Conservation (phyloP, 2,329 filamentous ascomycete genomes). For the Balansia obtecta region DNA sequence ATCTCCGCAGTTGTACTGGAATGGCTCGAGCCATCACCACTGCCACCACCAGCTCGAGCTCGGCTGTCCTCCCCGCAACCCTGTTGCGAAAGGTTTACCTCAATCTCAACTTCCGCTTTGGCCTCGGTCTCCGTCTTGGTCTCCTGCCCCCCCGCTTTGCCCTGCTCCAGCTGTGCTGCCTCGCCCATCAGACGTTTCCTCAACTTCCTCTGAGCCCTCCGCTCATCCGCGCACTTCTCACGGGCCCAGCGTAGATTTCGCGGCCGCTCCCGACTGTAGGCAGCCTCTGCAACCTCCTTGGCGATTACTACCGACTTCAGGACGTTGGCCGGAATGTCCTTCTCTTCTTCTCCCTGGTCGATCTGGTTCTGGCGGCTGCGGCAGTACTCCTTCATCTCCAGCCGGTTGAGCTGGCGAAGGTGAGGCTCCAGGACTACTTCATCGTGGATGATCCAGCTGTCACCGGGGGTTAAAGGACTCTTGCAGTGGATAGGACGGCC, state of each 20-base stretch:
- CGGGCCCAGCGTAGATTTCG: constrained; percentile 1
- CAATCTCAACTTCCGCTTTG: neutral
- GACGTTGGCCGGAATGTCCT: neutral
- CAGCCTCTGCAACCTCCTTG: neutral
- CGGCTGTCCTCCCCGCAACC: neutral
- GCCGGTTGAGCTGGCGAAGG: neutral
- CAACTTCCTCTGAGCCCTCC: neutral
- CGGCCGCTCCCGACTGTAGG: neutral
- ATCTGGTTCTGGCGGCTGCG: neutral
- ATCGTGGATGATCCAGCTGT: constrained; percentile 3
- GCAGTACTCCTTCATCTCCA: constrained; percentile 3
- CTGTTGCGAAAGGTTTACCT: neutral
- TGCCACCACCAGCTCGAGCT: neutral
- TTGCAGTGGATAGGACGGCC: neutral
- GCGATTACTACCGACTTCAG: neutral
- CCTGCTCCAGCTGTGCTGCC: neutral
- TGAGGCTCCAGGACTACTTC: constrained; percentile 2
- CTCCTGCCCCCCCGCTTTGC: neutral
- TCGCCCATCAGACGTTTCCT: constrained; percentile 1
- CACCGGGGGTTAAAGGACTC: neutral
- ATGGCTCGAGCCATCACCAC: neutral
- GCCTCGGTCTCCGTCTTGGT: neutral
- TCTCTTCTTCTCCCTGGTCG: neutral
- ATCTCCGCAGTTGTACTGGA: neutral
- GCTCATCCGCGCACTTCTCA: constrained; percentile 2